Evolutionary conservation across 768 basidiomycete species (phyloP).

Genomic region (Multifurca ochricompacta): DNA sequence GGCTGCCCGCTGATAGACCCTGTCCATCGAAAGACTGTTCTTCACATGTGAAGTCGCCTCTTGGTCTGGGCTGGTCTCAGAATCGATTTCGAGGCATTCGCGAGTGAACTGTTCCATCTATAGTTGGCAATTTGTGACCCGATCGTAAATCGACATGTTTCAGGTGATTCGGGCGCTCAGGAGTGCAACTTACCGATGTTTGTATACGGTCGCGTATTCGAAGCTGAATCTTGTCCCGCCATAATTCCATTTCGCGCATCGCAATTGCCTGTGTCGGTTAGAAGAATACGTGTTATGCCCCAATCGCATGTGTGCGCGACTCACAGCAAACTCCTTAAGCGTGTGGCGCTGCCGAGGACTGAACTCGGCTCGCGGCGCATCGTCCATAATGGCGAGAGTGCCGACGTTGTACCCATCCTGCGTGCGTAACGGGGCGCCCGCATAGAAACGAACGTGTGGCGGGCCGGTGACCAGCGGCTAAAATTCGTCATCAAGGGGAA

Average conservation of each 20-base stretch:
- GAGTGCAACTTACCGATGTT: conserved; percentile 51
- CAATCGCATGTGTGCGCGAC: conserved; percentile 13
- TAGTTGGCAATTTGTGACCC: not conserved
- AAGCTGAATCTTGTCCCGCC: conserved; percentile 94
- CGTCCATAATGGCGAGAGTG: conserved; percentile 80
- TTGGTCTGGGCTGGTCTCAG: conserved; percentile 38
- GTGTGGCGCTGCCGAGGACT: conserved; percentile 85
- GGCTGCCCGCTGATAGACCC: conserved; percentile 84
- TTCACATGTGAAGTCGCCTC: conserved; percentile 26
- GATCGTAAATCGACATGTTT: not conserved
- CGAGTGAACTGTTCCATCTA: conserved; percentile 95
- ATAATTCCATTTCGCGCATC: conserved; percentile 93
- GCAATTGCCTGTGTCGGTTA: conserved; percentile 52
- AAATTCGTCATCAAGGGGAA: not conserved
- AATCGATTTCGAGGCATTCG: conserved; percentile 89
- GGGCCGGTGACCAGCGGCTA: conserved; percentile 64
- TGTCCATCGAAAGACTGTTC: conserved; percentile 58
- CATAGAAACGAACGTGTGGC: conserved; percentile 80
- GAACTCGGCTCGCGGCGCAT: conserved; percentile 75
- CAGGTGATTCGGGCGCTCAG: not conserved
- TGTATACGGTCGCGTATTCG: conserved; percentile 88
- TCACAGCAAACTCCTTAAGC: conserved; percentile 82
- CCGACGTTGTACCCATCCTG: conserved; percentile 88
- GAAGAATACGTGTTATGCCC: not conserved
- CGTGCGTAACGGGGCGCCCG: conserved; percentile 84